Evolutionary conservation across 148 eudicot species (phyloP), one percentile per base, ranked within the genome.

Genomic region (Cornus controversa): DNA sequence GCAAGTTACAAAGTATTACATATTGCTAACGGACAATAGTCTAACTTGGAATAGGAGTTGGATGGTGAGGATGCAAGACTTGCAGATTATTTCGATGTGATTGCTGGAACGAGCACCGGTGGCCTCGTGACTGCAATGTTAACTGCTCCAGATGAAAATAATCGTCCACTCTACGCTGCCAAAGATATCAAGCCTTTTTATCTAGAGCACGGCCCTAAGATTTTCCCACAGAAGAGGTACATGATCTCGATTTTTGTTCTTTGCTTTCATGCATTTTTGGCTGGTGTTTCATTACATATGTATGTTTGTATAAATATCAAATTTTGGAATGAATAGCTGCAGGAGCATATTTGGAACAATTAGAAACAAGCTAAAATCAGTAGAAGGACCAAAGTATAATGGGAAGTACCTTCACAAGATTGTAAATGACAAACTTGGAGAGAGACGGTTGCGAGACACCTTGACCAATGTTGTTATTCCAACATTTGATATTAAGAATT

Each of bases 91-190:
- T 80, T 80, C 8, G 78, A 81, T 27, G 75, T 76, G 15, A 72
- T 81, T 8, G 57, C 79, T 0, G 83, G 83, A 29, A 80, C 83
- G 2, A 80, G 83, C 75, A 80, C 83, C 3, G 79, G 83, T 15
- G 83, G 83, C 4, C 79, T 80, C 5, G 66, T 80, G 53, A 67
- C 79, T 1, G 79, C 83, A 54, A 80, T 80, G 83, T 24, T 75
- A n/a, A 75, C 83, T 2, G 79, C 79, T 70, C 83, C 83, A 0
- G 75, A 80, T 71, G 75, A 73, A 26, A 70, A 69, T 10, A 70
- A 75, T 16, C 83, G 79, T 11, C 83, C 83, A 3, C 40, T 70
- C n/a, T 80, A 18, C 50, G 79, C 83, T 8, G 83, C 83, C 67
- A 80, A 80, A 75, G 83, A 80, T 70, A 64, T 80, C 54, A 50